Base-by-base conservation (phyloP, 805 yeast species). In the Ogataea siamensis region DNA sequence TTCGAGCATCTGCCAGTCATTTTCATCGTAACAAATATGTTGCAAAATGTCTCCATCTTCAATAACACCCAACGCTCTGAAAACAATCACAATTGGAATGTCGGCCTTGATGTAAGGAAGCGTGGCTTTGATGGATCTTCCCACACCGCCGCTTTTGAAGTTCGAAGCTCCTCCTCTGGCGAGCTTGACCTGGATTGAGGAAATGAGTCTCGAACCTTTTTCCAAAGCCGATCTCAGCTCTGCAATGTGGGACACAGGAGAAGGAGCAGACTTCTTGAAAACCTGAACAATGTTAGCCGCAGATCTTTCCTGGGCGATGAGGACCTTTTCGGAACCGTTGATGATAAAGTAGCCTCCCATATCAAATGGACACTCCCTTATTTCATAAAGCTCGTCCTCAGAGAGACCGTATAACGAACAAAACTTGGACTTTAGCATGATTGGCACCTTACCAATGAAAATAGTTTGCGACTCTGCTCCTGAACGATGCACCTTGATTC, bases 281-380 rank as follows among this genome's bases (percentile, higher is more conserved):
- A 93, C 99, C 69, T 93, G 99, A 25, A 93, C 99, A 50, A 93
- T 93, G 60, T 93, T 93, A 33, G 99, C 99, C 10, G 99, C 98
- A 43, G 93, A 81, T 63, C 99, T 80, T 67, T 93, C 99, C 68
- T 93, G 99, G 21, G 99, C 99, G 70, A 93, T 93, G 57, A 93
- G 72, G 40, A 93, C 99, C 64, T 93, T 93, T 63, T 93, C 99
- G 14, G 97, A 87, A 55, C 99, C 99, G 68, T 93, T 93, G 59
- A 93, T 93, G 53, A 93, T 89, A 61, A 93, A 93, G 66, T 93
- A 93, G 46, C 99, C 99, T 64, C 99, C 99, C 94, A 93, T 95
- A 73, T 93, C 99, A 66, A 87, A 93, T 21, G 99, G 99, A 68
- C 99, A 93, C 67, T 93, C 99, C 65, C 93, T 89, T 59, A 93